Base-by-base conservation (phyloP, 1,139 yeast genomes). In the Pneumocystis canis region DNA sequence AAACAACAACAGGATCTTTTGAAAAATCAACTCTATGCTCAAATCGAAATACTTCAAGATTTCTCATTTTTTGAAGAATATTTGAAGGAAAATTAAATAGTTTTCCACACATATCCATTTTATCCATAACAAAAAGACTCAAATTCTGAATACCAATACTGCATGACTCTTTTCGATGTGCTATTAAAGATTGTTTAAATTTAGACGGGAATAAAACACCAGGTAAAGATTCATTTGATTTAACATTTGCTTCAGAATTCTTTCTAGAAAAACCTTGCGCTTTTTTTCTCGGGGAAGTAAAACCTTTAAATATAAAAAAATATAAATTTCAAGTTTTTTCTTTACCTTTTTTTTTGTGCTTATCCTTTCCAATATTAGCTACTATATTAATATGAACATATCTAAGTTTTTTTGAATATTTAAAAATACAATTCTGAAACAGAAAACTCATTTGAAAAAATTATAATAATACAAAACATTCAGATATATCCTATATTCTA, bases 1-100 rank as follows among this genome's bases (percentile, higher is more conserved):
- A 54, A n/a, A 65, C 58, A n/a, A 63, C 28, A n/a, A 65, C 63
- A 14, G 59, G 56, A 25, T 58, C 63, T 11, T 64, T 30, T 28
- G 65, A 65, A 47, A 47, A 58, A 33, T 65, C 63, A 31, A 58
- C 57, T 14, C 59, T 54, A 54, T 58, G 63, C 14, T 60, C 62
- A 16, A 32, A 39, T 18, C 60, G 59, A 28, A 65, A 14, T 18
- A 62, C 60, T 25, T 62, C 66, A 40, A 65, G 47, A 7, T 62
- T 47, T 20, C 53, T 53, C n/a, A 65, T 56, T 37, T 64, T 59
- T 14, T 47, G 30, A 14, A 58, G 39, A 7, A 61, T 57, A 11
- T 40, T 41, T 20, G 35, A 33, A 6, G 65, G 65, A 28, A 60
- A 59, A 33, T 61, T 60, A 31, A 62, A 62, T 30, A 63, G 18